Conservation (phyloP, 164 flowering plant genomes). For the Liquidambar formosana region DNA sequence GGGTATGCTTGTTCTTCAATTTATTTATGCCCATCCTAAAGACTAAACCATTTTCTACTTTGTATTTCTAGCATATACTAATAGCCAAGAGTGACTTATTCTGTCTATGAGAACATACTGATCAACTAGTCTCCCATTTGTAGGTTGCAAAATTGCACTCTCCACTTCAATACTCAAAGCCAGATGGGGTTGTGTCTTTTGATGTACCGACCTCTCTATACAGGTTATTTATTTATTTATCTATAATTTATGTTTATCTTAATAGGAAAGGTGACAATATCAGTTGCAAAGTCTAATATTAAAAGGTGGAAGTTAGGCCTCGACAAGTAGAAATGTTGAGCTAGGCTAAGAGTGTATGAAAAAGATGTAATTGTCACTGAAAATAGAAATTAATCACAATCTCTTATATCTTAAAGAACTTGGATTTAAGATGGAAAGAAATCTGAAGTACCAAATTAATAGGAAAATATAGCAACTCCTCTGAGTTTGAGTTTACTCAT, state of each 20-base stretch:
- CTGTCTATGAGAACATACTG: neutral
- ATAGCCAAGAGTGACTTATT: neutral
- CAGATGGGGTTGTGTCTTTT: slow-evolving; percentile 85
- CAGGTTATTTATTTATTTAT: slow-evolving; percentile 42
- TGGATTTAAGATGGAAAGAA: too few relatives aligned
- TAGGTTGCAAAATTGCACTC: slow-evolving; percentile 66
- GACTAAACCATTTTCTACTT: neutral
- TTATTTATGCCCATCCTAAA: too few relatives aligned
- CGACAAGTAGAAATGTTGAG: neutral
- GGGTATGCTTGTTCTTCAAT: too few relatives aligned
- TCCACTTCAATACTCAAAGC: slow-evolving; percentile 83
- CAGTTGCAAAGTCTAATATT: neutral
- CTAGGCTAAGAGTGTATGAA: neutral
- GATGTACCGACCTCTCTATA: slow-evolving; percentile 91
- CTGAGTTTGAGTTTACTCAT: neutral
- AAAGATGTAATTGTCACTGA: neutral
- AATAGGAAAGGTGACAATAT: neutral
- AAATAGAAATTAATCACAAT: too few relatives aligned
- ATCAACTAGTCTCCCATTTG: slow-evolving; percentile 13
- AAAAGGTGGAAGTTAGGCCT: neutral
- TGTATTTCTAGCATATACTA: neutral
- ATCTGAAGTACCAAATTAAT: too few relatives aligned
- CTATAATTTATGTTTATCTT: neutral
- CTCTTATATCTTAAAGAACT: too few relatives aligned
- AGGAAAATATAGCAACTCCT: too few relatives aligned